Percentiles rank a stretch among this genome's conserved stretches.
Evolutionary conservation across 2,329 filamentous ascomycete genomes (phyloP).

Genomic region (Calonectria pseudoturangicola): DNA sequence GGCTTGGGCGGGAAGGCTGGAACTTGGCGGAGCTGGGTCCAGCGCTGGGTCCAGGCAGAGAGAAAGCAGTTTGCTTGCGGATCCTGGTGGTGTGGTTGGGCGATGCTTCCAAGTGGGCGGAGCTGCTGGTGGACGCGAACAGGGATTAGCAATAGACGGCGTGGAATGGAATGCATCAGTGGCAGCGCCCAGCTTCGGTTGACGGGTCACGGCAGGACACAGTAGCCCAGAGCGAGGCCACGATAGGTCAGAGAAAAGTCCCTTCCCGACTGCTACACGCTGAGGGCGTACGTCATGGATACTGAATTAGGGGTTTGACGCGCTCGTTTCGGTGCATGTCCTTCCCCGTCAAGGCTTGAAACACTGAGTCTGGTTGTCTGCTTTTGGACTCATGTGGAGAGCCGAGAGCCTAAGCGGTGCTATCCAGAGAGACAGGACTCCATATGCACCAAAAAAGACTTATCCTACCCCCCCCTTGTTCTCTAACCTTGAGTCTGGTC

Average conservation of each 20-base stretch:
- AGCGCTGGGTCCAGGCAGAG: slow-evolving; percentile 34
- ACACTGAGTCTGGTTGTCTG: background rate
- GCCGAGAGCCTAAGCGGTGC: slow-evolving; percentile 13
- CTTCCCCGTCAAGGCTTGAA: slow-evolving; percentile 13
- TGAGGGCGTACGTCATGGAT: slow-evolving; percentile 13
- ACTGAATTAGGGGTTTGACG: background rate
- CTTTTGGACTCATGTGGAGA: slow-evolving; percentile 27
- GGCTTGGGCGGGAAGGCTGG: slow-evolving; percentile 33
- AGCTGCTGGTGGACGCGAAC: slow-evolving; percentile 36
- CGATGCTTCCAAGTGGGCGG: slow-evolving; percentile 34
- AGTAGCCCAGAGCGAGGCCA: slow-evolving; percentile 14
- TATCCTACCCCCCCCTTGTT: slow-evolving; percentile 22
- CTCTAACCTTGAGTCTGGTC: slow-evolving; percentile 15
- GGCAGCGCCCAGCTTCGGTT: slow-evolving; percentile 14
- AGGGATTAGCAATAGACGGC: slow-evolving; percentile 34
- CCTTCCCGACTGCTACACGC: background rate
- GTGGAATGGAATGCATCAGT: slow-evolving; percentile 37
- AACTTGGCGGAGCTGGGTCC: slow-evolving; percentile 33
- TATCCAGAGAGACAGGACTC: slow-evolving; percentile 20
- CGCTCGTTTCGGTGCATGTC: background rate
- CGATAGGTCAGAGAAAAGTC: slow-evolving; percentile 10
- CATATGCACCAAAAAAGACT: slow-evolving; percentile 16
- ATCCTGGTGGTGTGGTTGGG: slow-evolving; percentile 38
- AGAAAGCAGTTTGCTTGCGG: slow-evolving; percentile 31
- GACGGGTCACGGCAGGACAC: slow-evolving; percentile 23